Evolutionary conservation across 2,329 filamentous ascomycete species (phyloP), one percentile per base, ranked within the genome.

Genomic region (Aaosphaeria arxii): DNA sequence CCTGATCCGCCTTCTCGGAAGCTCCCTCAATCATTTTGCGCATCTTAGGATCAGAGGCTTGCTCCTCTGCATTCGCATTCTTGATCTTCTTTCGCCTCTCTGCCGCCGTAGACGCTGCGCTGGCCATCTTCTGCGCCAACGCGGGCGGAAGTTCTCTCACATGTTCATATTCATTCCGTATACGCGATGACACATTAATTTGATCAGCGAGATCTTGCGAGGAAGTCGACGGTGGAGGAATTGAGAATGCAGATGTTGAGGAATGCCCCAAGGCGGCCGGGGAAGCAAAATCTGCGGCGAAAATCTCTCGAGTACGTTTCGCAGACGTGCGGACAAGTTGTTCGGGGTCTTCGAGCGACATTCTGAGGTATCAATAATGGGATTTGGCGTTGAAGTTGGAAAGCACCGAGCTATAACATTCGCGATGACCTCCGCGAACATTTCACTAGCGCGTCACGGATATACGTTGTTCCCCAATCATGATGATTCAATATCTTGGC

Each of bases 111-210:
- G 77, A 71, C 29, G 75, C 73, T 35, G 81, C 79, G 59, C 77
- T 82, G 11, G 87, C 86, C 69, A 91, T 87, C 67, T 91, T 94
- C 24, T 88, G 86, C 33, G 88, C 88, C 17, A 96, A 79, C 1
- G 83, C 83, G 24, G 86, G 82, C 5, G 91, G 91, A 3, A 96
- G 79, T 53, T 87, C 86, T 65, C 84, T 83, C 24, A 94, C 86
- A 62, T 85, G 77, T 58, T 85, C 81, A 71, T 96, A 96, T 74
- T 96, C 91, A 62, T 77, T 77, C 45, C 79, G 78, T 64, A 88
- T 83, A 42, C 86, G 82, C 46, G 78, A 71, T 30, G 79, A 73
- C 40, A 85, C 73, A 44, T 74, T 73, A 41, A 75, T 67, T 52
- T 70, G 69, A 49, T 77, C 73, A 40, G 75, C 71, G 43, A 69